phyloP scores from a whole-genome alignment of 768 basidiomycete species.

The Suillus subalutaceus region DNA sequence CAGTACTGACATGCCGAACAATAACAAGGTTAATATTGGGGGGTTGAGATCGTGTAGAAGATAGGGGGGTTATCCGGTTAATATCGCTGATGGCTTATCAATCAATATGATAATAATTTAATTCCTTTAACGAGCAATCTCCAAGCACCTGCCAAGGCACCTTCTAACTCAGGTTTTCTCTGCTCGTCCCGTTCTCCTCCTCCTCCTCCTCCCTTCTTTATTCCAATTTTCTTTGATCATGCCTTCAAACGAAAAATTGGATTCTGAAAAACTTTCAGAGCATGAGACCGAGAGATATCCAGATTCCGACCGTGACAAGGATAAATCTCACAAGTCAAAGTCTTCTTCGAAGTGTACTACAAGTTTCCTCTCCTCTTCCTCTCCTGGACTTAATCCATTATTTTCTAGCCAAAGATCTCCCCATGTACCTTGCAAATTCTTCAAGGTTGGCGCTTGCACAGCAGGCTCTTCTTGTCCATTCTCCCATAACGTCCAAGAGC shows the following conservation, averaged over 20 bases:
- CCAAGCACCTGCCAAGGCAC: slow-evolving; percentile 5
- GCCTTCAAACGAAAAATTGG: slow-evolving; percentile 26
- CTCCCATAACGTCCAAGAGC: slow-evolving; percentile 76
- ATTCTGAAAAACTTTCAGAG: slow-evolving; percentile 19
- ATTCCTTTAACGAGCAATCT: slow-evolving; percentile 11
- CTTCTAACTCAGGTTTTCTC: slow-evolving; percentile 3
- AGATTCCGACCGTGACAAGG: slow-evolving; percentile 19
- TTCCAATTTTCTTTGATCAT: slow-evolving; percentile 16
- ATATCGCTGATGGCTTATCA: slow-evolving; percentile 9
- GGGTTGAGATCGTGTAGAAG: not conserved
- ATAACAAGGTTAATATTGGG: not conserved
- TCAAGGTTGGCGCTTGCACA: slow-evolving; percentile 91
- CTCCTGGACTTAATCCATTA: not conserved
- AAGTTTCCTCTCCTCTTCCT: slow-evolving; percentile 15
- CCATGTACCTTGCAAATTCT: slow-evolving; percentile 98
- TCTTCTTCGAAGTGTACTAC: slow-evolving; percentile 35
- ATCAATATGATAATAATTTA: slow-evolving; percentile 8
- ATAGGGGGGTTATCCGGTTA: slow-evolving; percentile 6
- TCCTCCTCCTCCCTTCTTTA: slow-evolving; percentile 3
- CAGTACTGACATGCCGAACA: slow-evolving; percentile 5
- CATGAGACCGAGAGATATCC: slow-evolving; percentile 26
- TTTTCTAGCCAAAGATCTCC: slow-evolving; percentile 78
- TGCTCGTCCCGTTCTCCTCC: slow-evolving; percentile 3
- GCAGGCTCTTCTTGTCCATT: slow-evolving; percentile 96
- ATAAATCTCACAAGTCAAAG: slow-evolving; percentile 25